Base-by-base conservation (phyloP, 2,329 filamentous ascomycete species). In the Colletotrichum acutatum region DNA sequence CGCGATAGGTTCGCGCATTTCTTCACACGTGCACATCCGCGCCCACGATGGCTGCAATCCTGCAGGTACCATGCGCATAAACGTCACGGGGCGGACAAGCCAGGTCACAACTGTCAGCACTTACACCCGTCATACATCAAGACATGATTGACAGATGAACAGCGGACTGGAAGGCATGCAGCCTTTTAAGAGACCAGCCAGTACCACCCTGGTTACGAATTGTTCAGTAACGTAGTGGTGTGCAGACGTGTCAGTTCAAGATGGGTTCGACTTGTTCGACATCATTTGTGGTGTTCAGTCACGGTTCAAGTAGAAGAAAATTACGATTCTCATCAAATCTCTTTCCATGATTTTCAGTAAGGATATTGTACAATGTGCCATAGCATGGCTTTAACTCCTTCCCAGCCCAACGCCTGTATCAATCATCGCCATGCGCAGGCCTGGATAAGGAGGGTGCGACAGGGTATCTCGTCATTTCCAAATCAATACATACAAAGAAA, bases 381-480 rank as follows among this genome's bases (percentile, higher is more conserved):
- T 24, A 12, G 5, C 5, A 46, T 9, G n/a, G 26, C 62, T 24
- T 5, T 4, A 46, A 16, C 32, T 57, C 22, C 32, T 16, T 57
- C 2, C 7, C 22, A 54, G 7, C 16, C 14, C 16, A 49, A 61
- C 49, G 26, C 34, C 37, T 14, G 2, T 28, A 19, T 7, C 19
- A 28, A 42, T 22, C 57, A 57, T 61, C 22, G 32, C 58, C 56
- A 66, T 52, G 22, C 26, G 26, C 12, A 16, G 12, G 22, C 37
- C 56, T 67, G 52, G 52, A 30, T 68, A 74, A 53, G 57, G 61
- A 63, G 66, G 74, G 66, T 68, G 66, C 66, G 46, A 46, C 37
- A 59, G 70, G 70, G 70, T 72, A 72, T 72, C 70, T 72, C 60
- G 52, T 74, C 74, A 65, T 74, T 60, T 73, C 57, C 75, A 71